phyloP scores from a whole-genome alignment of 495 filamentous ascomycete genomes.

The Tuber aestivum region DNA sequence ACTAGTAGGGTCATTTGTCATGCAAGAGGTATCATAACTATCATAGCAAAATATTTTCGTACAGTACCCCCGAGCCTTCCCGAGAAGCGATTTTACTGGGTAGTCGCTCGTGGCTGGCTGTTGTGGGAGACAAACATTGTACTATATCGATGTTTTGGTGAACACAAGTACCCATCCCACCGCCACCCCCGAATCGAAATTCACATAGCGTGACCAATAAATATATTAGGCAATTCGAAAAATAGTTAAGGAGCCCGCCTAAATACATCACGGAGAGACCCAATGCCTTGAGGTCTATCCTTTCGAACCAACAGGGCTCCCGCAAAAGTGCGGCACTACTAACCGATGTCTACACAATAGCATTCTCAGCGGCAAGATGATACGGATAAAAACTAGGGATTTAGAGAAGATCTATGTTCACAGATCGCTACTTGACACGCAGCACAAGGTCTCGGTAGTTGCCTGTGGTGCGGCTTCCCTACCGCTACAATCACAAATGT shows the following conservation, averaged over 20 bases:
- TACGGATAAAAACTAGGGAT: neutral
- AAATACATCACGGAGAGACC: neutral
- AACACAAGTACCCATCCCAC: neutral
- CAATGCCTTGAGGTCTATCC: neutral
- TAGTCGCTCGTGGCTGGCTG: too few species aligned
- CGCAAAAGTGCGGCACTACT: neutral
- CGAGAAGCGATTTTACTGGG: neutral
- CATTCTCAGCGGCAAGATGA: neutral
- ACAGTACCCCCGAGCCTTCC: neutral
- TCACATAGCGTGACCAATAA: neutral
- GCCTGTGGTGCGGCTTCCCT: neutral
- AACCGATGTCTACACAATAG: neutral
- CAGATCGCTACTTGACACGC: neutral
- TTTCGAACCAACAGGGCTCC: neutral
- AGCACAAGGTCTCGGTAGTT: neutral
- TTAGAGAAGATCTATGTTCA: neutral
- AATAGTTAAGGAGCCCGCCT: neutral
- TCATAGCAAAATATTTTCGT: neutral
- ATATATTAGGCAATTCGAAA: neutral
- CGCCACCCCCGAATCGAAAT: neutral
- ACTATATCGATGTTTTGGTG: neutral
- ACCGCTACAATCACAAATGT: conserved; percentile 8
- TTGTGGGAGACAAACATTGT: too few species aligned
- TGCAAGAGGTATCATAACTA: neutral
- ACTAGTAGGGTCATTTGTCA: neutral